A percentile compares a stretch with the other conserved stretches of the same genome.
Evolutionary conservation across 2,329 filamentous ascomycete species (phyloP).

Genomic region (Xylariaceae sp.): DNA sequence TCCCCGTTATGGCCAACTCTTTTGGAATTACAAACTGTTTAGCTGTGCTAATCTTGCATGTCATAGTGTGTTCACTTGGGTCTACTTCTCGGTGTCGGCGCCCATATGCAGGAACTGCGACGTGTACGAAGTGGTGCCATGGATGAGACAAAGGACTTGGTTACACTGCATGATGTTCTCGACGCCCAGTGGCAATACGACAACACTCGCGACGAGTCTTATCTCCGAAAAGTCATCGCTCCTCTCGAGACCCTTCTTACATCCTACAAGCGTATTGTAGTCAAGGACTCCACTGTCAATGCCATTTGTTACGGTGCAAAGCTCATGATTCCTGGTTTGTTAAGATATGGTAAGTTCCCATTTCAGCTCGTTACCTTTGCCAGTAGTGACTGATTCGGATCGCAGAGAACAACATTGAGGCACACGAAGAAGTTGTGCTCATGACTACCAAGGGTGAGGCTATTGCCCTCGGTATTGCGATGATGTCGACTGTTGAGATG

Average conservation of each 20-base stretch:
- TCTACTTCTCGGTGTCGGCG: conserved; percentile 73
- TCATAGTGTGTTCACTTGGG: conserved; percentile 78
- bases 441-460: conserved; percentile 99
- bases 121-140: conserved; percentile 93
- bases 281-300: conserved; percentile 85
- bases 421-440: conserved; percentile 92
- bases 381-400: conserved; percentile 7
- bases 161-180: conserved; percentile 91
- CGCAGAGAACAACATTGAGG: conserved; percentile 81
- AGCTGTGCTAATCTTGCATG: background rate
- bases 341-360: conserved; percentile 71
- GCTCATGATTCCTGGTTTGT: conserved; percentile 94
- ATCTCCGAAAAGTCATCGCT: conserved; percentile 85
- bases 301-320: conserved; percentile 98
- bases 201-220: conserved; percentile 92
- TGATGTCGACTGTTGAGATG: conserved; percentile 98
- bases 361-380: background rate
- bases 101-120: conserved; percentile 97
- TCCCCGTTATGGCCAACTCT: background rate
- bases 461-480: conserved; percentile 91
- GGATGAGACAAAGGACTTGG: conserved; percentile 84
- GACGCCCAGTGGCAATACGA: conserved; percentile 96
- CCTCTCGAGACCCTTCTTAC: conserved; percentile 90
- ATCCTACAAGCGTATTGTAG: conserved; percentile 93
- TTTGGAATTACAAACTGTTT: background rate